A percentile compares a stretch with the other conserved stretches of the same genome.
phyloP scores from a whole-genome alignment of 2,329 filamentous ascomycete species.

The Chalara sp. region DNA sequence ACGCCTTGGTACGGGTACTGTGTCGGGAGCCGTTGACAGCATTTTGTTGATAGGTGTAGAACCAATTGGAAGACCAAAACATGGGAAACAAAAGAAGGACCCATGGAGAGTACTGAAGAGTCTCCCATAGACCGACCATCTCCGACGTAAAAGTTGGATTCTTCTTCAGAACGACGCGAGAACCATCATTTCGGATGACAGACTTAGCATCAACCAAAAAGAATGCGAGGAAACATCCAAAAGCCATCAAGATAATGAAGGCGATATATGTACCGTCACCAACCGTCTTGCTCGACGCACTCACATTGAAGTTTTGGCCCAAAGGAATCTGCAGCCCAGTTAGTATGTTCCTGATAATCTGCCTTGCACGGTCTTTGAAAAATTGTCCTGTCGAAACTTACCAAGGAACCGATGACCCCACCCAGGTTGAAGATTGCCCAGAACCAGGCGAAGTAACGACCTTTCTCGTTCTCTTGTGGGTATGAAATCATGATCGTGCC shows the following conservation, averaged over 20 bases:
- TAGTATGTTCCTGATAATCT: too few species aligned
- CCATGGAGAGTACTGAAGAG: conserved; percentile 62
- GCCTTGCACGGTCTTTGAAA: too few species aligned
- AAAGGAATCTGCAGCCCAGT: conserved; percentile 52
- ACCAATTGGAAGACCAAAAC: conserved; percentile 76
- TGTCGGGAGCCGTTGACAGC: conserved; percentile 64
- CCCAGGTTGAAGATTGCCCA: conserved; percentile 95
- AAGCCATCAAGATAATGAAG: conserved; percentile 76
- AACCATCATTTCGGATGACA: conserved; percentile 70
- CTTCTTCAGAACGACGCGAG: conserved; percentile 80
- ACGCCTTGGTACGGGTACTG: conserved; percentile 65
- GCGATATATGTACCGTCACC: conserved; percentile 80
- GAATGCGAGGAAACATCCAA: conserved; percentile 64
- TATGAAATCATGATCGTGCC: conserved; percentile 89
- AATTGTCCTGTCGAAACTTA: conserved; percentile 20
- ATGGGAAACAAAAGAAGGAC: conserved; percentile 73
- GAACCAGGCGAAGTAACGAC: conserved; percentile 83
- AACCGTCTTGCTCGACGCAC: conserved; percentile 38
- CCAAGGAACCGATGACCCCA: conserved; percentile 73
- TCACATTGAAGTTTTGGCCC: conserved; percentile 61
- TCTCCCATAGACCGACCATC: conserved; percentile 68
- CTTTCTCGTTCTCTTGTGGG: conserved; percentile 73
- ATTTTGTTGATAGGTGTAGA: conserved; percentile 76
- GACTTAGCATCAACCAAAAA: conserved; percentile 64
- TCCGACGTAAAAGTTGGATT: conserved; percentile 83